Base-by-base conservation (phyloP, 2,329 filamentous ascomycete species). In the Zymoseptoria ardabiliae region DNA sequence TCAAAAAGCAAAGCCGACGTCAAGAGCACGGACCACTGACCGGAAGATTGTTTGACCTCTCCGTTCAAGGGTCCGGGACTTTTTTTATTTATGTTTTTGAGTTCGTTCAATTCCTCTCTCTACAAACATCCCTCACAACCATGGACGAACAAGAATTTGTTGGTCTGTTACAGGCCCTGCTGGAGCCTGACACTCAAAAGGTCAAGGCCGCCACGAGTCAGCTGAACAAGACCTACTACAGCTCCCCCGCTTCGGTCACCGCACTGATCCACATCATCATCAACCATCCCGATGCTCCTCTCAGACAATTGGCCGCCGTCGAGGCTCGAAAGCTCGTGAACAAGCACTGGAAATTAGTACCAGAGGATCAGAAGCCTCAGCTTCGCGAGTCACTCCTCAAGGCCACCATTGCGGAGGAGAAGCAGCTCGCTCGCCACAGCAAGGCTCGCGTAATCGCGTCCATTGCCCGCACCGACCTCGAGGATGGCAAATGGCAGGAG, bases 171-270 rank as follows among this genome's bases (percentile, higher is more conserved):
- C 85, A 94, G 82, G 87, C 89, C 78, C 86, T 93, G 70, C 84
- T 96, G 77, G 86, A 91, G 75, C 91, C 94, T 73, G 88, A 96
- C 77, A 96, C 91, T 66, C 86, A 90, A 68, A 86, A 87, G 62
- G 72, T 76, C 61, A 76, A 97, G 83, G 85, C 89, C 66, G 91
- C 92, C 64, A 99, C 93, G 19, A 85, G 89, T 60, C 86, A 91
- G 70, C 85, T 97, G 61, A 92, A 96, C 77, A 94, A 95, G 77
- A 90, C 89, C 77, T 97, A 90, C 81, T 97, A 96, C 80, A 87
- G 85, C 70, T 85, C 91, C 68, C 88, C 93, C 48, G 85, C 91
- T 70, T 90, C 91, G 17, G 85, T 97, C 59, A 82, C 93, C 58
- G 85, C 90, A 69, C 87, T 97, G 63, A 84, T 97, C 67, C 91